Evolutionary conservation across 2,329 filamentous ascomycete species (phyloP).

Genomic region (Cladosporium sp.): DNA sequence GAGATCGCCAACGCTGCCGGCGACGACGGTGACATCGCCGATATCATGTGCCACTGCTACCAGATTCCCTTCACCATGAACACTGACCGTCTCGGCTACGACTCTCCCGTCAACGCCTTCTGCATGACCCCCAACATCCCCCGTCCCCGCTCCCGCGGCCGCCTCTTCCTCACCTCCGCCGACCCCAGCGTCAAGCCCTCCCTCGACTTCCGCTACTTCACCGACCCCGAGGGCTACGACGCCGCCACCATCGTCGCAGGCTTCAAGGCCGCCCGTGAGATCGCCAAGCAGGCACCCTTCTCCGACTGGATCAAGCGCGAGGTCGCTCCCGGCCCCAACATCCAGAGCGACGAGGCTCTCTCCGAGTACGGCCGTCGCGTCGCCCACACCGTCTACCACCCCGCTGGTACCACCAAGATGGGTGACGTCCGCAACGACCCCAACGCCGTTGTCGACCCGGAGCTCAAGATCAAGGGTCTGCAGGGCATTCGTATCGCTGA

Average conservation of each 20-base stretch:
- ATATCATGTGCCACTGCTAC: constrained; percentile 97
- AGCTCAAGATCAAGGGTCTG: constrained; percentile 68
- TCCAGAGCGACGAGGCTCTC: constrained; percentile 74
- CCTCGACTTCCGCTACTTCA: constrained; percentile 86
- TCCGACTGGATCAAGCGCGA: constrained; percentile 78
- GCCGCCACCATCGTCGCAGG: constrained; percentile 75
- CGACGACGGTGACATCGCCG: constrained; percentile 69
- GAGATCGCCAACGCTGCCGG: constrained; percentile 66
- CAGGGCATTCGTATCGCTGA: constrained; percentile 75
- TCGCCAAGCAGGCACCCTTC: constrained; percentile 73
- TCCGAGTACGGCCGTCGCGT: constrained; percentile 75
- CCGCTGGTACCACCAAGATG: constrained; percentile 87
- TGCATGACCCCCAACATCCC: constrained; percentile 93
- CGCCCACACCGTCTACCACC: constrained; percentile 88
- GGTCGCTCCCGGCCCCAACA: constrained; percentile 69
- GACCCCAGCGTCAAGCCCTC: constrained; percentile 76
- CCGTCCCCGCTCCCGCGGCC: constrained; percentile 71
- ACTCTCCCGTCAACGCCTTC: constrained; percentile 69
- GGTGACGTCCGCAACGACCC: constrained; percentile 65
- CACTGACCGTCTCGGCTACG: constrained; percentile 72
- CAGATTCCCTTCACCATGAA: constrained; percentile 90
- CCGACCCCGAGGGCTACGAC: constrained; percentile 79
- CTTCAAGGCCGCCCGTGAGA: constrained; percentile 70
- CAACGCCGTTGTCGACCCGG: constrained; percentile 73
- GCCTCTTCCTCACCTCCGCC: constrained; percentile 70